Evolutionary conservation across 2,329 filamentous ascomycete species (phyloP).

Genomic region (Penicillium polonicum): DNA sequence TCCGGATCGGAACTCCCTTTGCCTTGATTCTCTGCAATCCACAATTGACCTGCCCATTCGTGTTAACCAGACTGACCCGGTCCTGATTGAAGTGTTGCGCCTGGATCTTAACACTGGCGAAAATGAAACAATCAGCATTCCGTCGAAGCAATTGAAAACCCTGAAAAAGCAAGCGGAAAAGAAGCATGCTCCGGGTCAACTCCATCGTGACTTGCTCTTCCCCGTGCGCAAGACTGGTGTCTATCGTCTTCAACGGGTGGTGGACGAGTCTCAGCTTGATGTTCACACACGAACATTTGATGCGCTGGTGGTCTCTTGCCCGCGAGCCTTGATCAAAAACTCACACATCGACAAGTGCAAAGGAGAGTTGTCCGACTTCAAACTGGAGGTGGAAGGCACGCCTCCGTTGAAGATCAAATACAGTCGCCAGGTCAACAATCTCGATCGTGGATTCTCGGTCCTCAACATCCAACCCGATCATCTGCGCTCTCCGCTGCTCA

Average conservation of each 20-base stretch:
- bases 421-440: conserved; percentile 79
- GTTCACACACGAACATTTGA: conserved; percentile 74
- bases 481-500: conserved; percentile 73
- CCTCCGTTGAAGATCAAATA: conserved; percentile 92
- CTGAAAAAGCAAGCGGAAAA: conserved; percentile 71
- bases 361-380: conserved; percentile 82
- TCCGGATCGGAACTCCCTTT: conserved; percentile 75
- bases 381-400: conserved; percentile 80
- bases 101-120: conserved; percentile 77
- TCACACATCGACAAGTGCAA: conserved; percentile 69
- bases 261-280: conserved; percentile 92
- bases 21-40: conserved; percentile 65
- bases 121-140: conserved; percentile 77
- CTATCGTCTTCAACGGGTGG: conserved; percentile 78
- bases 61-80: conserved; percentile 90
- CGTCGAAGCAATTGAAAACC: conserved; percentile 69
- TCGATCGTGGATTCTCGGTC: conserved; percentile 80
- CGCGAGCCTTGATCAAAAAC: conserved; percentile 70
- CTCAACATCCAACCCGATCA: conserved; percentile 92
- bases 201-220: conserved; percentile 68
- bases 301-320: conserved; percentile 82
- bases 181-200: conserved; percentile 46
- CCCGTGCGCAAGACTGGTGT: conserved; percentile 81
- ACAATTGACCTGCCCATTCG: conserved; percentile 73
- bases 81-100: conserved; percentile 83